phyloP scores from a whole-genome alignment of 1,284 basidiomycete genomes.

The Rhodotorula sp. region DNA sequence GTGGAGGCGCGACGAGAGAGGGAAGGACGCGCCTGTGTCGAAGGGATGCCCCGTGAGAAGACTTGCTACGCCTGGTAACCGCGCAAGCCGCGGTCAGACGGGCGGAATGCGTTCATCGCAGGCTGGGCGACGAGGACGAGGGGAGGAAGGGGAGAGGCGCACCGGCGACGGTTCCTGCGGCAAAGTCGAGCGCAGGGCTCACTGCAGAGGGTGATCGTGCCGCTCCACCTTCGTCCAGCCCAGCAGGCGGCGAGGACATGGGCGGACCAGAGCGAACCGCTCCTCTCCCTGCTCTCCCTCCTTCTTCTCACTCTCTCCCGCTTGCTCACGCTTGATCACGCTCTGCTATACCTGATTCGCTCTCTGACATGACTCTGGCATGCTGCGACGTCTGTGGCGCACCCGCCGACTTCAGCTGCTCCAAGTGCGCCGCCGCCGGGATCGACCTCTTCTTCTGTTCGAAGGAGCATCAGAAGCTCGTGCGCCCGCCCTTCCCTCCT shows the following conservation, averaged over 20 bases:
- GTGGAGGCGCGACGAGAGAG: background rate
- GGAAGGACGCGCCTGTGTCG: conserved; percentile 23
- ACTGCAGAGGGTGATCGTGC: conserved; percentile 30
- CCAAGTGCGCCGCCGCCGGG: background rate
- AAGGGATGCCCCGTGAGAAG: conserved; percentile 31
- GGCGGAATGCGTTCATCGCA: too few relatives aligned
- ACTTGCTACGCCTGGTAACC: conserved; percentile 13
- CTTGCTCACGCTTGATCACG: background rate
- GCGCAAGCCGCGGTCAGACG: background rate
- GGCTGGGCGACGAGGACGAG: background rate
- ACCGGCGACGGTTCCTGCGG: conserved; percentile 72
- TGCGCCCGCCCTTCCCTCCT: too few relatives aligned
- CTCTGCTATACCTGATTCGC: too few relatives aligned
- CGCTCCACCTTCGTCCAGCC: background rate
- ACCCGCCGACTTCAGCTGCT: background rate
- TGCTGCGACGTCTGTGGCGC: too few relatives aligned
- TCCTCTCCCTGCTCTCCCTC: background rate
- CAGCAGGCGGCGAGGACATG: background rate
- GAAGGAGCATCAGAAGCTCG: too few relatives aligned
- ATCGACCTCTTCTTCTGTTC: background rate
- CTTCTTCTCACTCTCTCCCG: too few relatives aligned
- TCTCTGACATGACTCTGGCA: too few relatives aligned
- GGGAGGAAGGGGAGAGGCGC: conserved; percentile 17
- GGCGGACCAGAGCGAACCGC: background rate
- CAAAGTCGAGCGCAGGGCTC: conserved; percentile 64